Percentiles rank a stretch among this genome's conserved stretches.
These are phyloP conservation scores for Daldinia caldariorum DNA, from an alignment of 495 filamentous ascomycete genomes.

Conservation along the genomic window DNA sequence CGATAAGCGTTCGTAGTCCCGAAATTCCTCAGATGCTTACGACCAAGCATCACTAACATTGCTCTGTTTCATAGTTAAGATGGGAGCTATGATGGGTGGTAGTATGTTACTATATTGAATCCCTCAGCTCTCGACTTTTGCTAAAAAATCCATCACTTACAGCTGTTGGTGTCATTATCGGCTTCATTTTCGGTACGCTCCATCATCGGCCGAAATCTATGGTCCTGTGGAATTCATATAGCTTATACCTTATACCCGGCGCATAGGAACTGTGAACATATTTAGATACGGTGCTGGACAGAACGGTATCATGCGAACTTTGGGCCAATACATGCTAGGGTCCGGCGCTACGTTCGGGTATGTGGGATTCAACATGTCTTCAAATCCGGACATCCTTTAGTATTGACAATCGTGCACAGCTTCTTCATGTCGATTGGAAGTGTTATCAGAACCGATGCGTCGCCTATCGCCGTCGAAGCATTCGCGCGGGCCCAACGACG, in stretches of 20 bases:
- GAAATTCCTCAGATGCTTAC: constrained; percentile 11
- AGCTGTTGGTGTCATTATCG: constrained; percentile 96
- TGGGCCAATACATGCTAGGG: constrained; percentile 98
- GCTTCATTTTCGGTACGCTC: constrained; percentile 89
- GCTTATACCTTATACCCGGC: constrained; percentile 45
- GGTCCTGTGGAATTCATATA: neutral
- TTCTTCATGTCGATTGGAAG: constrained; percentile 99
- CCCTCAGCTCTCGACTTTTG: neutral
- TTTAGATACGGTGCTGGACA: constrained; percentile 92
- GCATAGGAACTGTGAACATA: constrained; percentile 86
- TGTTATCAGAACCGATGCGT: constrained; percentile 86
- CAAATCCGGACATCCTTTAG: neutral
- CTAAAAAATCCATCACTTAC: constrained; percentile 33
- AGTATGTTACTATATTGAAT: constrained; percentile 66
- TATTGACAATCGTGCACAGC: constrained; percentile 58
- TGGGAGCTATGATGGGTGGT: constrained; percentile 97
- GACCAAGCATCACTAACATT: constrained; percentile 49
- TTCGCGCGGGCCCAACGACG: constrained; percentile 67
- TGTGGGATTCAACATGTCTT: constrained; percentile 39
- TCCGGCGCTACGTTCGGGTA: constrained; percentile 98
- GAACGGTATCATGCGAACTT: constrained; percentile 89
- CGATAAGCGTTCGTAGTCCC: constrained; percentile 81
- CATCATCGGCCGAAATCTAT: neutral
- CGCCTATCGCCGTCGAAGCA: constrained; percentile 68
- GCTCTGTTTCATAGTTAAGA: constrained; percentile 75